Percentiles rank a stretch among this genome's conserved stretches.
phyloP scores from a whole-genome alignment of 2,329 filamentous ascomycete species.

The Colletotrichum sansevieriae region DNA sequence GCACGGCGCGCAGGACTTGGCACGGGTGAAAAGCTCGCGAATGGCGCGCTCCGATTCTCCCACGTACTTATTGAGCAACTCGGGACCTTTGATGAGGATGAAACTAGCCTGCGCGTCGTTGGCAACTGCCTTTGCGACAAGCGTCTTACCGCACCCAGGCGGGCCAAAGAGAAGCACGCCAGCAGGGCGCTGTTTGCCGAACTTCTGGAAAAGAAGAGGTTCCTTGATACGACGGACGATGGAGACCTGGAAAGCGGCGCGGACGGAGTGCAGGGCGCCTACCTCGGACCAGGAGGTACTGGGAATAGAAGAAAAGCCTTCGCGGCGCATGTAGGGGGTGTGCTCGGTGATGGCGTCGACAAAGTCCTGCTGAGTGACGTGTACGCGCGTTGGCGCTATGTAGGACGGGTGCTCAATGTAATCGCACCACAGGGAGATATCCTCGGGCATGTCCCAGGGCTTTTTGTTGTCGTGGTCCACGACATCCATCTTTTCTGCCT shows the following conservation, averaged over 20 bases:
- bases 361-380: slow-evolving; percentile 73
- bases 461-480: slow-evolving; percentile 4
- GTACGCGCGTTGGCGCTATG: slow-evolving; percentile 44
- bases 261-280: slow-evolving; percentile 83
- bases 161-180: slow-evolving; percentile 97
- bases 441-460: slow-evolving; percentile 17
- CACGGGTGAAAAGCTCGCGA: slow-evolving; percentile 90
- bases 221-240: slow-evolving; percentile 91
- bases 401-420: slow-evolving; percentile 42
- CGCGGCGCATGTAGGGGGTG: slow-evolving; percentile 77
- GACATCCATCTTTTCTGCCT: slow-evolving; percentile 15
- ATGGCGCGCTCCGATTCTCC: slow-evolving; percentile 96
- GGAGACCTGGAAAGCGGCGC: slow-evolving; percentile 83
- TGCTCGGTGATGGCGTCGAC: slow-evolving; percentile 76
- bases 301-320: slow-evolving; percentile 95
- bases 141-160: slow-evolving; percentile 95
- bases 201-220: slow-evolving; percentile 80
- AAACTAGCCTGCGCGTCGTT: slow-evolving; percentile 98
- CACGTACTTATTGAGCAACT: slow-evolving; percentile 97
- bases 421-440: slow-evolving; percentile 33
- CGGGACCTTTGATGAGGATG: slow-evolving; percentile 96
- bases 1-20: slow-evolving; percentile 87
- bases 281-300: slow-evolving; percentile 95
- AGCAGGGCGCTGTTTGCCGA: slow-evolving; percentile 84
- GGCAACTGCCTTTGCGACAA: slow-evolving; percentile 95